Percentiles rank a stretch among this genome's conserved stretches.
Evolutionary conservation across 2,329 filamentous ascomycete genomes (phyloP).

Genomic region (Monosporascus sp.): DNA sequence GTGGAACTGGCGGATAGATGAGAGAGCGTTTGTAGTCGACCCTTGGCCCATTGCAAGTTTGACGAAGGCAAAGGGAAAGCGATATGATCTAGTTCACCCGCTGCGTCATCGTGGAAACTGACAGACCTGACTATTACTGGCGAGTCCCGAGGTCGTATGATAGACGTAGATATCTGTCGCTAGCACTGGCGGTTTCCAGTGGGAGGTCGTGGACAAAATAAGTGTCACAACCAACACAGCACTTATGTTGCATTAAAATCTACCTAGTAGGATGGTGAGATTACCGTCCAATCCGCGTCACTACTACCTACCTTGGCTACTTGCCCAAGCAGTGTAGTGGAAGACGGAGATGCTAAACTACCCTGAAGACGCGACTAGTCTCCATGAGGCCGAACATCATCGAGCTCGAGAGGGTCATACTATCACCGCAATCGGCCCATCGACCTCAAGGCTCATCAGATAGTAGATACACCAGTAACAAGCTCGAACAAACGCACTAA

Average conservation of each 20-base stretch:
- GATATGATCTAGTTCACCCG: neutral
- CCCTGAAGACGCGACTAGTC: neutral
- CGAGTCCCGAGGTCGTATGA: too few species aligned
- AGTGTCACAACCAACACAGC: too few species aligned
- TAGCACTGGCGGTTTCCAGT: too few species aligned
- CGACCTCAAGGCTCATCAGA: neutral
- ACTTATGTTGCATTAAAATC: too few species aligned
- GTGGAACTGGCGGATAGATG: neutral
- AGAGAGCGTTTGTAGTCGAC: neutral
- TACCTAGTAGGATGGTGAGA: too few species aligned
- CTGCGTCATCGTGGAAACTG: too few species aligned
- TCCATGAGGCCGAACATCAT: neutral
- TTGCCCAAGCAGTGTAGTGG: neutral
- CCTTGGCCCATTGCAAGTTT: neutral
- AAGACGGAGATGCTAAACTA: neutral
- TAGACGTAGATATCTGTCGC: too few species aligned
- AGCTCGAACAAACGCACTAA: neutral
- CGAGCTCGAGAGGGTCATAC: neutral
- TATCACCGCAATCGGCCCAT: neutral
- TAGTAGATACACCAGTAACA: neutral
- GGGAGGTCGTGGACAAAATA: too few species aligned
- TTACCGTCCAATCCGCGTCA: too few species aligned
- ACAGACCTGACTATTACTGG: too few species aligned
- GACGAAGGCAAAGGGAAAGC: neutral
- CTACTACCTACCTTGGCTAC: too few species aligned